Percentiles rank a stretch among this genome's conserved stretches.
Conservation (phyloP, 495 filamentous ascomycete genomes). For the Penicillium nucicola region DNA sequence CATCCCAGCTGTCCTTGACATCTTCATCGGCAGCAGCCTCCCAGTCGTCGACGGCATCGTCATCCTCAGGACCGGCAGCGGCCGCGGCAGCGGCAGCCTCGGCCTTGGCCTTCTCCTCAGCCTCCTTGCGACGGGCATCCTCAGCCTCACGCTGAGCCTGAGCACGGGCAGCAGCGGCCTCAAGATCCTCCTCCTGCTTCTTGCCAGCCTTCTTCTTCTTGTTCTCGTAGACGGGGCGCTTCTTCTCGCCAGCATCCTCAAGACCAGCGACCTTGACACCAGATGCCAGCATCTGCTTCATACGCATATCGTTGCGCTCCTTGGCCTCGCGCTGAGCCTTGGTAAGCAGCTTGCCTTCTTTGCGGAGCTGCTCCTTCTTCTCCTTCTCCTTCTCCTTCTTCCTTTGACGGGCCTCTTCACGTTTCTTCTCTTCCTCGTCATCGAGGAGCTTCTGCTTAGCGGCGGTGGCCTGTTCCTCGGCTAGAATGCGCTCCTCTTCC, state of each 20-base stretch:
- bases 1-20: conserved; percentile 95
- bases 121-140: conserved; percentile 63
- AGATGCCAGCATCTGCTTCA: conserved; percentile 91
- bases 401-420: conserved; percentile 67
- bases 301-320: conserved; percentile 74
- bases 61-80: conserved; percentile 54
- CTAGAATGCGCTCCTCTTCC: conserved; percentile 62
- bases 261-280: conserved; percentile 77
- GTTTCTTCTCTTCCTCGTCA: conserved; percentile 72
- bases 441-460: conserved; percentile 66
- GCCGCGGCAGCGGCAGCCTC: conserved; percentile 55
- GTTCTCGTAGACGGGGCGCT: conserved; percentile 71
- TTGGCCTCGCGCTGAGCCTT: conserved; percentile 91
- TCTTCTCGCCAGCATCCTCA: conserved; percentile 59
- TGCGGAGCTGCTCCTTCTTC: conserved; percentile 91
- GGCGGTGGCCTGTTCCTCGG: conserved; percentile 69
- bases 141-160: conserved; percentile 61
- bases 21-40: conserved; percentile 77
- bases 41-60: conserved; percentile 78
- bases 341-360: conserved; percentile 90
- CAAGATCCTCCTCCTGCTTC: conserved; percentile 69
- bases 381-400: conserved; percentile 97
- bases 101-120: conserved; percentile 64
- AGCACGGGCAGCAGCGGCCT: conserved; percentile 60
- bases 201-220: conserved; percentile 73